phyloP scores from a whole-genome alignment of 2,329 filamentous ascomycete genomes.

The Xylaria sp. region DNA sequence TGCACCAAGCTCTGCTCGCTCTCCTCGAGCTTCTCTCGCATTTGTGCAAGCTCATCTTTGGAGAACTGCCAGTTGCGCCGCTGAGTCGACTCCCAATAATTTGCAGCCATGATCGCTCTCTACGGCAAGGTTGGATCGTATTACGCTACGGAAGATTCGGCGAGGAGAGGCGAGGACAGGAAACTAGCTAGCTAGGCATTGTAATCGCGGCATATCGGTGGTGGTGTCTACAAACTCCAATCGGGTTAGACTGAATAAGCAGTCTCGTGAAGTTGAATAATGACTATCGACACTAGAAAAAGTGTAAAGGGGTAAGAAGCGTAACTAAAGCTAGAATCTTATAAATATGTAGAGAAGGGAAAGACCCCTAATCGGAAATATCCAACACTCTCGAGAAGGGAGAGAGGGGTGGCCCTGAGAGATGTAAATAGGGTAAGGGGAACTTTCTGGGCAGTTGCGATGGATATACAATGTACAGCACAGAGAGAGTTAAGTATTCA shows the following conservation, averaged over 20 bases:
- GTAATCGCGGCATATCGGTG: constrained; percentile 24
- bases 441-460: not conserved
- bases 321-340: not conserved
- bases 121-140: not conserved
- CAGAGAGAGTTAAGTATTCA: not conserved
- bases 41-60: constrained; percentile 79
- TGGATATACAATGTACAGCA: not conserved
- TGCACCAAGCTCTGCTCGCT: constrained; percentile 78
- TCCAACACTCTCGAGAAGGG: not conserved
- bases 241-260: constrained; percentile 29
- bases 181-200: constrained; percentile 21
- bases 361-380: no score
- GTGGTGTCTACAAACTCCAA: constrained; percentile 29
- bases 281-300: no score
- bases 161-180: not conserved
- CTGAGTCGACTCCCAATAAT: constrained; percentile 97
- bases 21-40: constrained; percentile 81
- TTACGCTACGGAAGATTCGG: not conserved
- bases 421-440: not conserved
- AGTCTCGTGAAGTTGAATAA: not conserved
- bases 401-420: not conserved
- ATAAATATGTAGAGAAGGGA: not conserved
- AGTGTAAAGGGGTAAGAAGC: not conserved
- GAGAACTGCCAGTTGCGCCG: constrained; percentile 90
- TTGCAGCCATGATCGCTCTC: constrained; percentile 78